Base-by-base conservation (phyloP, 768 basidiomycete species). In the Tricholoma bakamatsutake region DNA sequence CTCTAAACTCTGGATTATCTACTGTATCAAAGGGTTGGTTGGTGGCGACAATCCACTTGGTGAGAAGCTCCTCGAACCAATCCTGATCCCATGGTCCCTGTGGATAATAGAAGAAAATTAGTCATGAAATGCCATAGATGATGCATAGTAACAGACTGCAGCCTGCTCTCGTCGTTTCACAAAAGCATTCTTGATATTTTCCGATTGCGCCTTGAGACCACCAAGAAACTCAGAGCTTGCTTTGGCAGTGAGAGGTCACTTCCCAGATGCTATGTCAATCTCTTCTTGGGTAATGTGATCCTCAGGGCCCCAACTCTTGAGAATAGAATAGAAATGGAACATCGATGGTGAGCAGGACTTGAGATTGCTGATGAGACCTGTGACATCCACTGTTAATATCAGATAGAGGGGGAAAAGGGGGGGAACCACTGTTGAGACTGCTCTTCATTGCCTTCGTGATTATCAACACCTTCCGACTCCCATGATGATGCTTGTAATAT, bases 401-500 rank as follows among this genome's bases (percentile, higher is more conserved):
- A 17, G 15, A n/a, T n/a, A 40, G 39, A 13, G 39, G 21, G 21
- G 21, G 3, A 24, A 24, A 24, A 3, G 21, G 21, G 39, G 39
- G 39, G 39, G 15, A 15, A 15, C 12, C 17, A 62, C 61, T 24
- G 28, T 53, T 57, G 7, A 62, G 34, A 17, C 39, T 53, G 30
- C 51, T 52, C 30, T 57, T 57, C 61, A 57, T 57, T 1, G 37
- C 50, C 42, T 46, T 50, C 11, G 59, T 61, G 12, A 64, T 43
- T 10, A 57, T 64, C 11, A 63, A 31, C 12, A 63, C 53, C 48
- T 61, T 62, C 17, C 28, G 17, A 27, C 49, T 49, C 6, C 64
- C 59, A 53, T 64, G 64, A 53, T 43, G 57, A 45, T 63, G 64
- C 28, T 55, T 46, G 57, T 59, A 65, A 53, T 65, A 61, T 34